A percentile compares a stretch with the other conserved stretches of the same genome.
These are phyloP conservation scores for Penicillium herquei DNA, from an alignment of 495 filamentous ascomycete genomes.

Conservation along the genomic window DNA sequence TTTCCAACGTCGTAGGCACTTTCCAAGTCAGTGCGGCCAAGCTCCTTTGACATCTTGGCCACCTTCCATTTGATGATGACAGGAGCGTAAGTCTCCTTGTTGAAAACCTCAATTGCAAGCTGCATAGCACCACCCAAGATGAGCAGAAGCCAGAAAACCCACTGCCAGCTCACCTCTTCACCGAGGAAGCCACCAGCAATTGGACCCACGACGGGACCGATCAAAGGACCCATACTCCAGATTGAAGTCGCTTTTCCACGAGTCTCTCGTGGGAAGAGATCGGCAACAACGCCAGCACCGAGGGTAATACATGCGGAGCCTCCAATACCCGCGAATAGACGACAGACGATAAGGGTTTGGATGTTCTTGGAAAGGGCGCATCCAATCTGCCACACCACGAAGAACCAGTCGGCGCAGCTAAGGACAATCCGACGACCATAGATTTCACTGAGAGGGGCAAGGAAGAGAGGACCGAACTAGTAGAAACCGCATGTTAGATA, in stretches of 20 bases:
- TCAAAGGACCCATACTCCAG: slow-evolving; percentile 6
- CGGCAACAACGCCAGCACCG: slow-evolving; percentile 10
- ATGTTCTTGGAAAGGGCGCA: slow-evolving; percentile 65
- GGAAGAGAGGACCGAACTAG: slow-evolving; percentile 39
- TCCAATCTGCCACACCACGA: slow-evolving; percentile 64
- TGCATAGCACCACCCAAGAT: slow-evolving; percentile 45
- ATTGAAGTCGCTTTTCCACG: slow-evolving; percentile 6
- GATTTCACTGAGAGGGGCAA: slow-evolving; percentile 53
- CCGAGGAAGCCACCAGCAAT: slow-evolving; percentile 53
- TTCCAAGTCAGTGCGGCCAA: slow-evolving; percentile 37
- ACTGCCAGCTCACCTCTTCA: slow-evolving; percentile 55
- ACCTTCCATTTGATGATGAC: slow-evolving; percentile 51
- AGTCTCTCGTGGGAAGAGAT: slow-evolving; percentile 4
- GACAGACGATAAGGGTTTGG: slow-evolving; percentile 58
- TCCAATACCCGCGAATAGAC: slow-evolving; percentile 36
- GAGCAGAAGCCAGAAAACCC: slow-evolving; percentile 61
- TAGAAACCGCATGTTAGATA: slow-evolving; percentile 2
- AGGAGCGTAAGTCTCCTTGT: slow-evolving; percentile 52
- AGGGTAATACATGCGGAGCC: slow-evolving; percentile 6
- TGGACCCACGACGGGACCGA: slow-evolving; percentile 5
- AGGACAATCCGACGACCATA: slow-evolving; percentile 56
- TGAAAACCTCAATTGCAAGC: slow-evolving; percentile 44
- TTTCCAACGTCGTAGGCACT: slow-evolving; percentile 20
- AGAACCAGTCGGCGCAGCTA: slow-evolving; percentile 47
- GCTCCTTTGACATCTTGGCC: slow-evolving; percentile 28